Percentiles rank a stretch among this genome's conserved stretches.
Evolutionary conservation across 2,329 filamentous ascomycete genomes (phyloP).

Genomic region (Ophiostoma fasciatum): DNA sequence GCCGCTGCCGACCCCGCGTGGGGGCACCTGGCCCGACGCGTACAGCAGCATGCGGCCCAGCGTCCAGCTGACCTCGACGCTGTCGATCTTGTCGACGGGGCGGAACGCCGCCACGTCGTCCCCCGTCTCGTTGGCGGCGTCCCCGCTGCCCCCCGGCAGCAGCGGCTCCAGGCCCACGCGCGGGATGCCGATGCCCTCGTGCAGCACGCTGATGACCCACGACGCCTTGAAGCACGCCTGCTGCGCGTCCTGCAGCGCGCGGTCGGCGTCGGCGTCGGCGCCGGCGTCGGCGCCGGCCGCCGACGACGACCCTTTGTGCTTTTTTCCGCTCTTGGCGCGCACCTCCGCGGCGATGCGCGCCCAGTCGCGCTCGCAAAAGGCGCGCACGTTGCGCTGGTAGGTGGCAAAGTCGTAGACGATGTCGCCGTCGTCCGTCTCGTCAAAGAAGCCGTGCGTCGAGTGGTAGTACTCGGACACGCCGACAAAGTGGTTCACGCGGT

Average conservation of each 20-base stretch:
- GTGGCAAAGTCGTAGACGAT: slow-evolving; percentile 80
- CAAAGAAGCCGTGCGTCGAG: slow-evolving; percentile 89
- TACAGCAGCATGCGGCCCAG: slow-evolving; percentile 94
- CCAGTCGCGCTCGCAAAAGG: slow-evolving; percentile 82
- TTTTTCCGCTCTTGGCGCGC: no score
- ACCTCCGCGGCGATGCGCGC: slow-evolving; percentile 50
- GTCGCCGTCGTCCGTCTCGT: slow-evolving; percentile 61
- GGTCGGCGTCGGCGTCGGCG: slow-evolving; percentile 35
- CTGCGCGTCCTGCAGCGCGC: slow-evolving; percentile 63
- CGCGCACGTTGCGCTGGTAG: slow-evolving; percentile 71
- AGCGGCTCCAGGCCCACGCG: slow-evolving; percentile 62
- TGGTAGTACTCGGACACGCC: slow-evolving; percentile 99
- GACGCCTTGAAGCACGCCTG: slow-evolving; percentile 96
- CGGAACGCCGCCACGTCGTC: slow-evolving; percentile 78
- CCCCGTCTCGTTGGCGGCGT: slow-evolving; percentile 53
- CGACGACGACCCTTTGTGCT: no score
- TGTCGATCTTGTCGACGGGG: slow-evolving; percentile 82
- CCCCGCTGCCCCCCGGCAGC: slow-evolving; percentile 49
- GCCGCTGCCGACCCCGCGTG: slow-evolving; percentile 24
- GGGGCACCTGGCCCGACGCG: slow-evolving; percentile 73
- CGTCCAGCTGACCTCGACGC: slow-evolving; percentile 92
- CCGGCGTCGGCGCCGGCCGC: no score
- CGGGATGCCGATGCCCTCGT: slow-evolving; percentile 90
- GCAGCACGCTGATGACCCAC: slow-evolving; percentile 92
- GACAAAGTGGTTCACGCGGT: slow-evolving; percentile 93